These are phyloP conservation scores for Tetradesmus obliquus DNA, from an alignment of 139 green algal species.

Conservation along the genomic window DNA sequence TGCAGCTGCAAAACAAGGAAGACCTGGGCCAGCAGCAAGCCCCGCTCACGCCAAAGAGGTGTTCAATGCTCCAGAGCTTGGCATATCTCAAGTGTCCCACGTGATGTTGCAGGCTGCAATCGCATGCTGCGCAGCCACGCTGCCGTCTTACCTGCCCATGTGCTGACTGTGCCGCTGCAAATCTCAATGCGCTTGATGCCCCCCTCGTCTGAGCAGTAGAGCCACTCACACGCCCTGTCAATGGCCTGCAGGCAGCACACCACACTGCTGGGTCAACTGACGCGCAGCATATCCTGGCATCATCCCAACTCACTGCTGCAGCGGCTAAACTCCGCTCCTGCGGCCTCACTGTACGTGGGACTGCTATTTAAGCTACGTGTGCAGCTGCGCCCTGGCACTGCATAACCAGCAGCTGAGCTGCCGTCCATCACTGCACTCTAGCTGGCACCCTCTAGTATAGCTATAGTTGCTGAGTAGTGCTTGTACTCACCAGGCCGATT, in stretches of 20 bases:
- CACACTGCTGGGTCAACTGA: not conserved
- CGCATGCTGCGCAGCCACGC: too few species aligned
- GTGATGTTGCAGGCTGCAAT: not conserved
- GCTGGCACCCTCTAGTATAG: too few species aligned
- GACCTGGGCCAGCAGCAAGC: not conserved
- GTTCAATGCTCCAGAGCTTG: not conserved
- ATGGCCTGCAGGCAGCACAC: slow-evolving; percentile 12
- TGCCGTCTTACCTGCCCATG: not conserved
- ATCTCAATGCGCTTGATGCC: slow-evolving; percentile 45
- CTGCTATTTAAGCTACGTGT: too few species aligned
- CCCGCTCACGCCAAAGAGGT: not conserved
- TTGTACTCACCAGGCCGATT: slow-evolving; percentile 29
- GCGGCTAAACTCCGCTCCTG: too few species aligned
- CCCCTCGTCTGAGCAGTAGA: slow-evolving; percentile 38
- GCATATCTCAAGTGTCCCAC: not conserved
- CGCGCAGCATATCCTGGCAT: not conserved
- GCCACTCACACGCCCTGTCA: slow-evolving; percentile 11
- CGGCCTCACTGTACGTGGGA: too few species aligned
- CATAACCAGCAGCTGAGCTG: too few species aligned
- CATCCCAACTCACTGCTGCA: too few species aligned
- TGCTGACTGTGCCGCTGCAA: not conserved
- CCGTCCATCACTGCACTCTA: too few species aligned
- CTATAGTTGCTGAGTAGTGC: too few species aligned
- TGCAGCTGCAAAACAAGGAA: not conserved
- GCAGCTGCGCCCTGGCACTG: too few species aligned